These are phyloP conservation scores for Phyllostachys edulis DNA, from an alignment of 176 grass and related monocot species.

Conservation along the genomic window DNA sequence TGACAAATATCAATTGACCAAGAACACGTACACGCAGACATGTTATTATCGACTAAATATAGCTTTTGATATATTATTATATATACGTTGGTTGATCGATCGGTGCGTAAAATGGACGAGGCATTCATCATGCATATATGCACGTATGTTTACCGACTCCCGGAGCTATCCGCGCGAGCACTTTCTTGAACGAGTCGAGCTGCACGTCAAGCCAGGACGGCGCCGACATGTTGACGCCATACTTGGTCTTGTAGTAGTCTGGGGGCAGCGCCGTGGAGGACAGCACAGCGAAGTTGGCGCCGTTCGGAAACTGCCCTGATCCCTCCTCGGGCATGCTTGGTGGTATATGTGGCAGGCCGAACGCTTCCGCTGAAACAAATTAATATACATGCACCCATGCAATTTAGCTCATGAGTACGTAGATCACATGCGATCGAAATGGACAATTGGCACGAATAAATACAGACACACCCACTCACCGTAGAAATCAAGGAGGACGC, in stretches of 20 bases:
- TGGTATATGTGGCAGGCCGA: conserved; percentile 38
- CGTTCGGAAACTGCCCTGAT: conserved; percentile 32
- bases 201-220: conserved; percentile 29
- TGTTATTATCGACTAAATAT: not conserved
- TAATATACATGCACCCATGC: not conserved
- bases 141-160: not conserved
- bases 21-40: not conserved
- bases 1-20: not conserved
- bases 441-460: not conserved
- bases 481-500: conserved; percentile 55
- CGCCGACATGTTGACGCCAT: not conserved
- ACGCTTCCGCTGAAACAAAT: conserved; percentile 52
- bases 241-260: conserved; percentile 19
- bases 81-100: not conserved
- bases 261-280: conserved; percentile 38
- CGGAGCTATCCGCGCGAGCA: conserved; percentile 43
- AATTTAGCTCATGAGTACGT: not conserved
- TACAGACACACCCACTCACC: conserved; percentile 18
- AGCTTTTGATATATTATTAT: too few relatives aligned
- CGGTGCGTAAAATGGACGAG: not conserved
- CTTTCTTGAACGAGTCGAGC: conserved; percentile 46
- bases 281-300: conserved; percentile 62
- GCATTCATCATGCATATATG: not conserved
- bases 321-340: conserved; percentile 38
- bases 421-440: not conserved